phyloP scores from a whole-genome alignment of 192 early-diverging fungal species.

The Martensiomyces pterosporus region DNA sequence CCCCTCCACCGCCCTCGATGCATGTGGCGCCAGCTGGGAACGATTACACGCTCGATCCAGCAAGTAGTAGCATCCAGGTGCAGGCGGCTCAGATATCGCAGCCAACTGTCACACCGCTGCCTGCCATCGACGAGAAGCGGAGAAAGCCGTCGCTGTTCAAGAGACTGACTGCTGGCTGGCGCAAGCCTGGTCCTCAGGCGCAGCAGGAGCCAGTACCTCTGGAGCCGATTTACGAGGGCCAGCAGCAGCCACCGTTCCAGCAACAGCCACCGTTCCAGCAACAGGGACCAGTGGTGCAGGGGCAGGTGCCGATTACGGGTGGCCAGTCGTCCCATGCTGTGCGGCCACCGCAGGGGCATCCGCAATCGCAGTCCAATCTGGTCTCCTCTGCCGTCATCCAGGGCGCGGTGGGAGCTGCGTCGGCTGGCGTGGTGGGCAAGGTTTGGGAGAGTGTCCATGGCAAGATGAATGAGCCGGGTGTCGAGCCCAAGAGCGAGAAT shows the following conservation, averaged over 20 bases:
- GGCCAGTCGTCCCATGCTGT: not conserved
- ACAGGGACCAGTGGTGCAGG: conserved; percentile 1
- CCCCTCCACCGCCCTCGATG: too few relatives aligned
- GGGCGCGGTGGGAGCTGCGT: not conserved
- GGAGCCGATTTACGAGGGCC: conserved; percentile 25
- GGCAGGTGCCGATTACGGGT: not conserved
- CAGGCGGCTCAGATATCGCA: too few relatives aligned
- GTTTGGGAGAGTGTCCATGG: not conserved
- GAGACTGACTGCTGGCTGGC: conserved; percentile 45
- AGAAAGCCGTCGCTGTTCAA: conserved; percentile 42
- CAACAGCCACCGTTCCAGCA: not conserved
- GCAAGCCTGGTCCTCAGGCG: conserved; percentile 16
- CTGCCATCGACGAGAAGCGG: too few relatives aligned
- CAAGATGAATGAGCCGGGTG: too few relatives aligned
- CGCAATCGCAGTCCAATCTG: not conserved
- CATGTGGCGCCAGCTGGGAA: too few relatives aligned
- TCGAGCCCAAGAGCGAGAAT: not conserved
- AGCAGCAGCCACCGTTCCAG: not conserved
- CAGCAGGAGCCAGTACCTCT: too few relatives aligned
- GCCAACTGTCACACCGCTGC: conserved; percentile 4
- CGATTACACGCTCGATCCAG: too few relatives aligned
- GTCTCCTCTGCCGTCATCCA: not conserved
- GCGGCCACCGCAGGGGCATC: not conserved
- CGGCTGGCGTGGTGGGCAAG: not conserved
- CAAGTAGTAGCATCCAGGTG: too few relatives aligned